These are phyloP conservation scores for Rhododendron ovatum DNA, from an alignment of 148 eudicot genomes.

Conservation along the genomic window DNA sequence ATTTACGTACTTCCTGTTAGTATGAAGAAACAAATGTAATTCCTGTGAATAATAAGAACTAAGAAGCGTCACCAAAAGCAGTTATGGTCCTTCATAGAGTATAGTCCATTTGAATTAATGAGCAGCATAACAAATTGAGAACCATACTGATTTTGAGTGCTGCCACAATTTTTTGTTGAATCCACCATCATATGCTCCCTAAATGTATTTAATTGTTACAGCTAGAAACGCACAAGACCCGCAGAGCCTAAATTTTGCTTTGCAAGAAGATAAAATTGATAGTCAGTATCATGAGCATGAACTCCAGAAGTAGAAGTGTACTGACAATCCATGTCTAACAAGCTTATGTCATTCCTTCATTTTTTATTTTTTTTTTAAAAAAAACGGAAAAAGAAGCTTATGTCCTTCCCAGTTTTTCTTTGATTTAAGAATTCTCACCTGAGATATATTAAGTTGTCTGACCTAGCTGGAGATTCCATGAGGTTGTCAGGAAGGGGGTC, in stretches of 20 bases:
- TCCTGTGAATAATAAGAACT: not conserved
- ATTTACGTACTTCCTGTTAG: not conserved
- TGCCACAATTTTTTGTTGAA: not conserved
- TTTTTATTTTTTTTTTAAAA: too few species aligned
- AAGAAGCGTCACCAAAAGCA: not conserved
- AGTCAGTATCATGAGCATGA: not conserved
- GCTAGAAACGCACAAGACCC: not conserved
- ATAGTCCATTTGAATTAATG: not conserved
- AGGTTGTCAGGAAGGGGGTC: slow-evolving; percentile 66
- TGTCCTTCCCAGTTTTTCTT: not conserved
- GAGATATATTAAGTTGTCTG: slow-evolving; percentile 57
- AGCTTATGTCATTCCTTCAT: not conserved
- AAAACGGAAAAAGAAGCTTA: not conserved
- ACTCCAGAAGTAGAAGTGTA: not conserved
- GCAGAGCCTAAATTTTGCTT: not conserved
- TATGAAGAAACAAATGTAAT: not conserved
- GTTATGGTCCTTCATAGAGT: not conserved
- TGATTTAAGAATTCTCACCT: slow-evolving; percentile 31
- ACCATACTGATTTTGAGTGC: not conserved
- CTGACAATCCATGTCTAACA: not conserved
- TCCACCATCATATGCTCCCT: not conserved
- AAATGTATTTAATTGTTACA: not conserved
- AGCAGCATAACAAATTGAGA: not conserved
- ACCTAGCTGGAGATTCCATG: slow-evolving; percentile 83
- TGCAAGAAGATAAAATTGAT: not conserved